Conservation (phyloP, 306 rosid genomes). For the Ammopiptanthus mongolicus region DNA sequence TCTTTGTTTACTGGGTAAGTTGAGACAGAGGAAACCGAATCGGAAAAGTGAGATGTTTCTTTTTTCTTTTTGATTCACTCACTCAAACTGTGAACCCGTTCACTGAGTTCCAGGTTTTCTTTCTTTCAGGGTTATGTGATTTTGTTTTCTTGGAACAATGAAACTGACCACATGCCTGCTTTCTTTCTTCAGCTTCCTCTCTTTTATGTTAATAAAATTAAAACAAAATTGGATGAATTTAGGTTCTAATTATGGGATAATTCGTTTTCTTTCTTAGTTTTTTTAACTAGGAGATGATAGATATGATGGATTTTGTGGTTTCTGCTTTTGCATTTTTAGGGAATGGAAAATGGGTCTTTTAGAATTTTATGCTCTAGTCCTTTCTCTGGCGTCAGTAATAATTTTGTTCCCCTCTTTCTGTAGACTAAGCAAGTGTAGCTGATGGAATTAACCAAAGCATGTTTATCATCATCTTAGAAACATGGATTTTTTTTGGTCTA, state of each 20-base stretch:
- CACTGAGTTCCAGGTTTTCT: background rate
- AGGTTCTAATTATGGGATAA: background rate
- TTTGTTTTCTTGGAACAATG: background rate
- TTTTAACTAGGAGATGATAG: background rate
- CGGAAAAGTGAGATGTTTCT: background rate
- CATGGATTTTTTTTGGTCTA: no score
- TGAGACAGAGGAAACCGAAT: background rate
- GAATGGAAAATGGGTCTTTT: background rate
- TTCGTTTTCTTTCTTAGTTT: background rate
- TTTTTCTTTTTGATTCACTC: background rate
- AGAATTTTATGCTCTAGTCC: background rate
- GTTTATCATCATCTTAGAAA: constrained; percentile 1
- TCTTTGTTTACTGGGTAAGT: constrained; percentile 28
- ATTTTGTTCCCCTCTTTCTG: background rate
- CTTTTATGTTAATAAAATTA: background rate
- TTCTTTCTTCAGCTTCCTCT: background rate
- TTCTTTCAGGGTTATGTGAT: background rate
- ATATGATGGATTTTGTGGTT: background rate
- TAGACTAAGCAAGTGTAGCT: background rate
- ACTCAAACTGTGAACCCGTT: background rate
- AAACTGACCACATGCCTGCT: background rate
- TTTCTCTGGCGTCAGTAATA: background rate
- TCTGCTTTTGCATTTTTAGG: background rate
- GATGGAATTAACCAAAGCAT: background rate
- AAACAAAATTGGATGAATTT: background rate